Percentiles rank a stretch among this genome's conserved stretches.
These are phyloP conservation scores for Acanthamoeba sp. DNA, from an alignment of 208 protist genomes.

Conservation along the genomic window DNA sequence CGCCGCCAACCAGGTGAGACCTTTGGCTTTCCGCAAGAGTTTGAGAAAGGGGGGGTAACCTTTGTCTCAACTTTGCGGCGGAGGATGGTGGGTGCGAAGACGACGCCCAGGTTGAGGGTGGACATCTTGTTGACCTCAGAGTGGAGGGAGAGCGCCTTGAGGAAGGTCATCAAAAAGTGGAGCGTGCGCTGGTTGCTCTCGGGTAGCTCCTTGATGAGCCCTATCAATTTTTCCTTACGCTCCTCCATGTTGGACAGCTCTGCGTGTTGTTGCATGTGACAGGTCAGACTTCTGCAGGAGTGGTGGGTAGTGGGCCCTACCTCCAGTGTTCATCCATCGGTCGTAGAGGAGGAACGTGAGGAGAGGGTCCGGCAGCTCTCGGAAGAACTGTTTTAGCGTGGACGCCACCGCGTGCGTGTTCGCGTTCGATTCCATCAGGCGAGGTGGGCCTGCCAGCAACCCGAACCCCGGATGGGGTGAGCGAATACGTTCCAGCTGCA, in stretches of 20 bases:
- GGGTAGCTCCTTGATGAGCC: conserved; percentile 59
- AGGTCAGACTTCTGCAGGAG: not conserved
- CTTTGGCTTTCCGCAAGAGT: no score
- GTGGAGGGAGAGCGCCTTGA: conserved; percentile 42
- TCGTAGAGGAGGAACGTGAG: conserved; percentile 70
- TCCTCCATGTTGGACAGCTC: conserved; percentile 23
- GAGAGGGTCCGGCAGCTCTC: conserved; percentile 70
- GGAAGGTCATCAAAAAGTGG: conserved; percentile 63
- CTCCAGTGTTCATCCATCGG: conserved; percentile 72
- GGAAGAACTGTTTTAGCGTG: conserved; percentile 64
- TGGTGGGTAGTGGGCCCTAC: not conserved
- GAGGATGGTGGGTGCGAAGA: conserved; percentile 65
- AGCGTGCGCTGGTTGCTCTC: conserved; percentile 8
- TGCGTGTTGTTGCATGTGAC: not conserved
- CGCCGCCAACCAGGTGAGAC: not conserved
- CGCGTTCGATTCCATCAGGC: not conserved
- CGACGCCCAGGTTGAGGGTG: conserved; percentile 61
- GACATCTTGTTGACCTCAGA: conserved; percentile 65
- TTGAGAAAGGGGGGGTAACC: not conserved
- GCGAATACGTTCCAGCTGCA: no score
- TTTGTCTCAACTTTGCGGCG: conserved; percentile 65
- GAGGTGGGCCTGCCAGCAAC: not conserved
- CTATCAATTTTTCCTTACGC: conserved; percentile 18
- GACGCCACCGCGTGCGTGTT: conserved; percentile 69
- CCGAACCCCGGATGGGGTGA: no score